Evolutionary conservation across 495 filamentous ascomycete genomes (phyloP).

Genomic region (Amphirosellinia nigrospora): DNA sequence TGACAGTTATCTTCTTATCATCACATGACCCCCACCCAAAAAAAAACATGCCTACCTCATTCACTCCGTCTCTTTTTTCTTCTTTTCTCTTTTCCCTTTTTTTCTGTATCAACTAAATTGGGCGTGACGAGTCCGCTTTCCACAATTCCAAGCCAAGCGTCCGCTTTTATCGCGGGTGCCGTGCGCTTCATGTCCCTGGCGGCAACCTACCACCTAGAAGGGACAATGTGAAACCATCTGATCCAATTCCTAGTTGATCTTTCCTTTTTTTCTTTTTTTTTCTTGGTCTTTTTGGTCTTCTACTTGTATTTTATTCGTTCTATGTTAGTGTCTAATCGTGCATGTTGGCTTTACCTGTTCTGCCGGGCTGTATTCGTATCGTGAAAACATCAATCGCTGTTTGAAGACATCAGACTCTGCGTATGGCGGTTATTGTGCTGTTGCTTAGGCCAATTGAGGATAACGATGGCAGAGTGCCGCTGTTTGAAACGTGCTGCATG

Average conservation of each 20-base stretch:
- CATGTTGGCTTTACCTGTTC: background rate
- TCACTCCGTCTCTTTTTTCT: background rate
- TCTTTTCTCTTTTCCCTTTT: constrained; percentile 30
- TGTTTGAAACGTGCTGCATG: too few relatives aligned
- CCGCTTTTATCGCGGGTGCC: constrained; percentile 46
- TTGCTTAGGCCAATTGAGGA: too few relatives aligned
- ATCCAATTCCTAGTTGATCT: constrained; percentile 56
- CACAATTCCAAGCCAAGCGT: constrained; percentile 38
- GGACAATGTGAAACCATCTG: constrained; percentile 65
- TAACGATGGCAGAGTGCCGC: too few relatives aligned
- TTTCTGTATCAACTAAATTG: constrained; percentile 64
- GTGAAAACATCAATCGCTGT: too few relatives aligned
- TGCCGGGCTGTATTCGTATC: background rate
- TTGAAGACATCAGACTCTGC: too few relatives aligned
- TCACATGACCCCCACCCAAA: background rate
- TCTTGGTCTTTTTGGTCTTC: too few relatives aligned
- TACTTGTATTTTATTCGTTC: too few relatives aligned
- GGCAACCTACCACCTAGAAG: constrained; percentile 61
- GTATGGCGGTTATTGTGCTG: too few relatives aligned
- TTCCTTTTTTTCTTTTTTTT: constrained; percentile 26
- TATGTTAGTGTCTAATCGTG: too few relatives aligned
- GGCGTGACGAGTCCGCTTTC: constrained; percentile 61
- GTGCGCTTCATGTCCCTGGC: constrained; percentile 63
- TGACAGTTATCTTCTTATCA: background rate
- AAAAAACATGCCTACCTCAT: background rate